Base-by-base conservation (phyloP, 768 basidiomycete species). In the Erythrobasidium yunnanense region DNA sequence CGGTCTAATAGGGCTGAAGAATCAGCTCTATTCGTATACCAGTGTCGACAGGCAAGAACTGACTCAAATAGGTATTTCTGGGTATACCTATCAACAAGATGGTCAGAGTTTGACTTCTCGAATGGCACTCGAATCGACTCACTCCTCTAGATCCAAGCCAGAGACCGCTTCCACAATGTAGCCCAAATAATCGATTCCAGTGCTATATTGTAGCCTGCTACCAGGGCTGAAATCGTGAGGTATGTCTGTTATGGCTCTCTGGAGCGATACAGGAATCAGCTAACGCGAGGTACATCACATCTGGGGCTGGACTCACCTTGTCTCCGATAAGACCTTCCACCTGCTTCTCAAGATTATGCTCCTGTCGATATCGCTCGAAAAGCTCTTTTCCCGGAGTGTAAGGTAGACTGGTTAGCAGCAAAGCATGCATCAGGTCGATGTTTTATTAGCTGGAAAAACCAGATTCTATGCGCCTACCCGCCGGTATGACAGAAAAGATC, bases 101-200 rank as follows among this genome's bases (percentile, higher is more conserved):
- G 20, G 47, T 55, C 22, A 60, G 57, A 25, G 47, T 23, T 42
- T 5, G 11, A 25, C 50, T 17, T 8, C 17, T 22, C 17, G 18
- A 22, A 49, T 17, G 34, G 6, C 20, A 6, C 25, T 17, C 20
- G 6, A 8, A 55, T 52, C 6, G 38, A 13, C 57, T 53, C 27
- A 60, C 57, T 60, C 57, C 52, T 60, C 57, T 15, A 60, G 50
- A 60, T 60, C 57, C 47, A 60, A 22, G 22, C 57, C 57, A 15
- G 57, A 4, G 18, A 60, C 20, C 11, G 57, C 57, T 23, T 60
- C 57, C 8, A 60, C 57, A 13, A 60, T 53, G 13, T 6, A 60
- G 15, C 57, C 57, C 4, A 60, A 15, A 52, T 60, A 22, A 53
- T 60, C 57, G 11, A 60, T 60, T 23, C 57, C 57, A 17, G 57